Base-by-base conservation (phyloP, 2,329 filamentous ascomycete species). In the Celoporthe dispersa region DNA sequence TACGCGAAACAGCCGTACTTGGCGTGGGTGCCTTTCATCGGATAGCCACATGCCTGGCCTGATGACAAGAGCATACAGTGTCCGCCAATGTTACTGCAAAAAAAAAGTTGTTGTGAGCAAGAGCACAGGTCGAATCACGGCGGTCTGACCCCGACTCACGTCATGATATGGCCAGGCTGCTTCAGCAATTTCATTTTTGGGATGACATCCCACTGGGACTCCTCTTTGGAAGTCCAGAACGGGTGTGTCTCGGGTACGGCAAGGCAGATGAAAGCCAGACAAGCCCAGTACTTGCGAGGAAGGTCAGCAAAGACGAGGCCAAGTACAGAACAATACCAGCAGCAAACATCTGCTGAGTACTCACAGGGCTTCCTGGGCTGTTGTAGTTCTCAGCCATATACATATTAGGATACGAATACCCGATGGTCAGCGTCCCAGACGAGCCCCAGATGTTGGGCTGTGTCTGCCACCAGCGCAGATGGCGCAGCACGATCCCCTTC, bases 1-100 rank as follows among this genome's bases (percentile, higher is more conserved):
- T 94, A 94, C 7, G 91, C 91, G 77, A 94, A 94, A 71, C 88
- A 87, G 62, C 92, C 92, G 78, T 94, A 94, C 76, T 94, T 94
- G 72, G 92, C 91, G 78, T 94, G 92, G 0, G 92, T 93, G 67
- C 91, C 92, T 79, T 92, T 92, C 84, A 94, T 90, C 0, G 92
- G 90, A 77, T 94, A 94, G 78, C 92, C 90, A 79, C 92, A 94
- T n/a, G 90, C 90, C 78, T 95, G 92, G 1, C 92, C 92, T 0
- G 90, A 92, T 4, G 88, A 91, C 9, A 94, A 85, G 33, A 94
- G 84, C 84, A 94, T 92, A 61, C 89, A 90, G 78, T 94, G 92
- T 0, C 90, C 90, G n/a, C 90, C 91, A 25, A 89, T 85, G 73
- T 89, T 87, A 74, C 90, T 86, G 53, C 59, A 22, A 48, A 16